Base-by-base conservation (phyloP, 805 yeast genomes). In the Starmerella riodocensis region DNA sequence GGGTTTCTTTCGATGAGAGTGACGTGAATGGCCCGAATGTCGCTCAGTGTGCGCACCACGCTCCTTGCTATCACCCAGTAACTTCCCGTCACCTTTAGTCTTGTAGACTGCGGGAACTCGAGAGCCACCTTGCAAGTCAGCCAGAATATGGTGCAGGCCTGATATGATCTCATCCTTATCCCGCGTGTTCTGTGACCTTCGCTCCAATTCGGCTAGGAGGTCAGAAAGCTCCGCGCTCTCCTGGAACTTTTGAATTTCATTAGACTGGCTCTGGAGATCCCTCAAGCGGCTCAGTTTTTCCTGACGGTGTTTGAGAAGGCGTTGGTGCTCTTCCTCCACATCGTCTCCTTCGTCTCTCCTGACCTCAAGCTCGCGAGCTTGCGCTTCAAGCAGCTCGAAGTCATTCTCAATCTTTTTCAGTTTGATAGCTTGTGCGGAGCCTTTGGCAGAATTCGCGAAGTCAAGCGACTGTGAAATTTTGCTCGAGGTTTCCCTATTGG, bases 281-380 rank as follows among this genome's bases (percentile, higher is more conserved):
- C 71, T 63, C 40, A 86, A 65, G 48, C 94, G 66, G 41, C 76
- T 78, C 66, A 82, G 63, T 0, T 47, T 88, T 55, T 73, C 65
- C 36, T 27, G 40, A 7, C 52, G 48, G 22, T 40, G 22, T n/a
- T 40, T 34, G 14, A 31, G 22, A 4, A 46, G 39, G 4, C 36
- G 36, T 19, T 35, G 35, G 4, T 33, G 39, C 14, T 39, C 42
- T n/a, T 81, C 69, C 29, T 80, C 76, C 46, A 75, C 84, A 55
- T 74, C 81, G 21, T 71, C 77, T 52, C 83, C 85, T 48, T 84
- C 91, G 17, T 81, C 78, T 71, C 74, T 77, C 1, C 50, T 40
- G 4, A 42, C 38, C 56, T 88, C 96, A 42, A 88, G 45, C 25
- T 41, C 45, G 16, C 53, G 43, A 6, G 62, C 65, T 22, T 66